A percentile compares a stretch with the other conserved stretches of the same genome.
Evolutionary conservation across 768 basidiomycete genomes (phyloP).

Genomic region (Galerina marginata): DNA sequence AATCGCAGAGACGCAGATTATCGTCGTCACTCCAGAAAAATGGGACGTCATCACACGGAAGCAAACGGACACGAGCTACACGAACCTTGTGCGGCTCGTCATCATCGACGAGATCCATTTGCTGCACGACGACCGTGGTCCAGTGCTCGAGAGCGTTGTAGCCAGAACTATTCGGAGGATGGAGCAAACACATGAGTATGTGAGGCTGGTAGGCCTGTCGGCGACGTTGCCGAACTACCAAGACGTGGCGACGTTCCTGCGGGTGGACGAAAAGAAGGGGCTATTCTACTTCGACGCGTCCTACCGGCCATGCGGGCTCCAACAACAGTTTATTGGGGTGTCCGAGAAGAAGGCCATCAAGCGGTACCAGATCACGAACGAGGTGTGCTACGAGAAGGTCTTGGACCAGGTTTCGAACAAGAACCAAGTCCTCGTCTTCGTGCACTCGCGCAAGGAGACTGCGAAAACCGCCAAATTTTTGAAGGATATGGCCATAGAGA

Average conservation of each 20-base stretch:
- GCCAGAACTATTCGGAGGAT: constrained; percentile 90
- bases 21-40: constrained; percentile 98
- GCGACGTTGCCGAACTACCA: constrained; percentile 99
- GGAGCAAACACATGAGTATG: constrained; percentile 94
- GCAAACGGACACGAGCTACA: constrained; percentile 95
- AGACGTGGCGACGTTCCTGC: constrained; percentile 96
- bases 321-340: constrained; percentile 96
- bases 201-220: constrained; percentile 92
- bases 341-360: constrained; percentile 99
- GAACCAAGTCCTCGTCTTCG: constrained; percentile 95
- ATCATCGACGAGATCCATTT: constrained; percentile 99
- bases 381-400: constrained; percentile 99
- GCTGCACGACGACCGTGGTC: constrained; percentile 97
- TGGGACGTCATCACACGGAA: constrained; percentile 99
- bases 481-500: constrained; percentile 93
- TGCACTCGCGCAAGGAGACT: constrained; percentile 98
- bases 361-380: constrained; percentile 96
- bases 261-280: constrained; percentile 90
- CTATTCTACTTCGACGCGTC: constrained; percentile 97
- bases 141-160: constrained; percentile 90
- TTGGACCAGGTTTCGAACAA: constrained; percentile 81
- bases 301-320: constrained; percentile 92
- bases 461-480: constrained; percentile 96
- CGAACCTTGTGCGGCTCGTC: constrained; percentile 93
- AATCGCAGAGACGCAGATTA: constrained; percentile 95